Percentiles rank a stretch among this genome's conserved stretches.
Evolutionary conservation across 495 filamentous ascomycete genomes (phyloP).

Genomic region (Staphylotrichum tortipilum): DNA sequence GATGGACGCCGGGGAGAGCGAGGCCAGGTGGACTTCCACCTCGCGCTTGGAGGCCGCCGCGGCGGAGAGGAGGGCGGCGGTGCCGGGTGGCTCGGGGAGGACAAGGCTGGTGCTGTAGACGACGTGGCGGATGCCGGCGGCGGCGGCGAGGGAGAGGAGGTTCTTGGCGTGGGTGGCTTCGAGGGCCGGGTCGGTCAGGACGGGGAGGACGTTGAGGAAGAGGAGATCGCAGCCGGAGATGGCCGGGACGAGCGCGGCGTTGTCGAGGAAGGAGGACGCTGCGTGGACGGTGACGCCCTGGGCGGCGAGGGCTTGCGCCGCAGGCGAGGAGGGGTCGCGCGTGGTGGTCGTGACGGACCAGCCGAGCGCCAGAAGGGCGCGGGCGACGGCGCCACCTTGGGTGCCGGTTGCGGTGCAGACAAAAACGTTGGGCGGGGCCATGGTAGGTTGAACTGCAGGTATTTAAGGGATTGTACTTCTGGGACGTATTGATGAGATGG

Average conservation of each 20-base stretch:
- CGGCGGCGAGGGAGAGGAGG: slow-evolving; percentile 36
- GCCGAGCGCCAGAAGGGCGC: slow-evolving; percentile 29
- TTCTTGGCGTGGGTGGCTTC: slow-evolving; percentile 33
- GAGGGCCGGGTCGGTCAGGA: slow-evolving; percentile 13
- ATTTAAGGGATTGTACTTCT: too few relatives aligned
- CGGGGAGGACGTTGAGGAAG: slow-evolving; percentile 42
- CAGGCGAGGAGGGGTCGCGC: slow-evolving; percentile 27
- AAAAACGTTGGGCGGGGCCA: slow-evolving; percentile 22
- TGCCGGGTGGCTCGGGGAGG: too few relatives aligned
- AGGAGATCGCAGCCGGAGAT: slow-evolving; percentile 35
- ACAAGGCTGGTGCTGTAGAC: slow-evolving; percentile 34
- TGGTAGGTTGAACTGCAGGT: too few relatives aligned
- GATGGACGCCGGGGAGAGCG: too few relatives aligned
- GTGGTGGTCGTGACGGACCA: slow-evolving; percentile 36
- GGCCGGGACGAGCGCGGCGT: slow-evolving; percentile 25
- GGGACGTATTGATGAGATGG: not conserved
- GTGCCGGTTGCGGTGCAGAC: slow-evolving; percentile 43
- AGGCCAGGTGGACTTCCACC: too few relatives aligned
- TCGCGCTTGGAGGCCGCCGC: too few relatives aligned
- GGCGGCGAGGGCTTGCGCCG: slow-evolving; percentile 27
- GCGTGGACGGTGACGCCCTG: slow-evolving; percentile 33
- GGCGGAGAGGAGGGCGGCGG: too few relatives aligned
- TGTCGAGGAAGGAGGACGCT: slow-evolving; percentile 38
- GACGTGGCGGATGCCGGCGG: slow-evolving; percentile 27
- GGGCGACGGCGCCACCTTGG: slow-evolving; percentile 38